A percentile compares a stretch with the other conserved stretches of the same genome.
phyloP scores from a whole-genome alignment of 345 rosid genomes.

The Mallotus nudiflorus region DNA sequence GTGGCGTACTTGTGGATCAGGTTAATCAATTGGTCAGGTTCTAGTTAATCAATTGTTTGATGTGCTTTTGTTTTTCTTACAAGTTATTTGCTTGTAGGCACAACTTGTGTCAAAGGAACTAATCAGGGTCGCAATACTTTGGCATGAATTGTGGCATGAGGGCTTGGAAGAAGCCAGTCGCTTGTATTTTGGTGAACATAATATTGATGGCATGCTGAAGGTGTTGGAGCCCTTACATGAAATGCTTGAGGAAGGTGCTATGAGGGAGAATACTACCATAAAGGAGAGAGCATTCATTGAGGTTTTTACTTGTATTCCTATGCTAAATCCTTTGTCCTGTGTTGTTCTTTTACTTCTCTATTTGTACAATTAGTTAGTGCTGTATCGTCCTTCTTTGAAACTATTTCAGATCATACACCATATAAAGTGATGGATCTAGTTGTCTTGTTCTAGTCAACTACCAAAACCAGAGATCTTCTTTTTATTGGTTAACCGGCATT shows the following conservation, averaged over 20 bases:
- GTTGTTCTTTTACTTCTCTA: not conserved
- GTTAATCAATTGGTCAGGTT: constrained; percentile 36
- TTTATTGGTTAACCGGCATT: not conserved
- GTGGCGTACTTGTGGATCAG: constrained; percentile 94
- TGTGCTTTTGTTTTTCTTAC: constrained; percentile 1
- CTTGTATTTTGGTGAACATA: constrained; percentile 92
- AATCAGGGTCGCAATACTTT: constrained; percentile 95
- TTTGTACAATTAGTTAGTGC: not conserved
- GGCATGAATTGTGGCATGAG: constrained; percentile 99
- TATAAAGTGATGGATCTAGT: constrained; percentile 1
- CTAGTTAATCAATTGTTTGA: not conserved
- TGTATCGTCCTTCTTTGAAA: not conserved
- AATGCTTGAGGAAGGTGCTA: constrained; percentile 88
- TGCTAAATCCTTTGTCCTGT: not conserved
- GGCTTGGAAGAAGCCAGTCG: constrained; percentile 99
- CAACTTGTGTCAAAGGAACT: constrained; percentile 92
- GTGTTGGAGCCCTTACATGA: constrained; percentile 91
- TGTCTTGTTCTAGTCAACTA: not conserved
- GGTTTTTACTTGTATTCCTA: constrained; percentile 38
- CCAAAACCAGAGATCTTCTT: not conserved
- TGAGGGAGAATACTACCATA: constrained; percentile 62
- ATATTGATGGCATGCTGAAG: constrained; percentile 95
- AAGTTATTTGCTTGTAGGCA: constrained; percentile 53
- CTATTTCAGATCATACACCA: not conserved
- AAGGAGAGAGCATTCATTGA: constrained; percentile 95